phyloP scores from a whole-genome alignment of 768 basidiomycete genomes.

The Xerocomus brunneocitrinus region DNA sequence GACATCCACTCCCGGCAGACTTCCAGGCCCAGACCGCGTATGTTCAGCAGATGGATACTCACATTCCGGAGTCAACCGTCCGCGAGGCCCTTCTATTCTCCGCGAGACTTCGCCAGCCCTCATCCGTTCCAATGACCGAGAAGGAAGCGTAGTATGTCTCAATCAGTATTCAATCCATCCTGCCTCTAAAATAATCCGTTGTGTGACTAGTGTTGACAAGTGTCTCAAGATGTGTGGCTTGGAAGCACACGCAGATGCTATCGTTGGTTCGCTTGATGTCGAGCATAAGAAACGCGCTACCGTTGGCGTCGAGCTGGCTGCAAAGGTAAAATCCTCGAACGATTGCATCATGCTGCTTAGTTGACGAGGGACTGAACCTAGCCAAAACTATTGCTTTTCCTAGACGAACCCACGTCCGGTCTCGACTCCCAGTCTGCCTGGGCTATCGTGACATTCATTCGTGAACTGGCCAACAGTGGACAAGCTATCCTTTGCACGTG shows the following conservation, averaged over 20 bases:
- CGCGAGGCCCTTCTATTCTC: constrained; percentile 79
- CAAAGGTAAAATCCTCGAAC: constrained; percentile 35
- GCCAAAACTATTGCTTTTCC: constrained; percentile 49
- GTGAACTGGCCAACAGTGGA: constrained; percentile 49
- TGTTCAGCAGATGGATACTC: constrained; percentile 76
- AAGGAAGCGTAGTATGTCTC: constrained; percentile 72
- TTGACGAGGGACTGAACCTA: not conserved
- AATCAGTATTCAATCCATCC: not conserved
- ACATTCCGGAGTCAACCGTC: constrained; percentile 70
- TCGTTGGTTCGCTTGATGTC: constrained; percentile 51
- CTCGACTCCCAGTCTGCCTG: constrained; percentile 51
- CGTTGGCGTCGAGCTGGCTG: constrained; percentile 58
- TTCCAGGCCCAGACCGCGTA: constrained; percentile 56
- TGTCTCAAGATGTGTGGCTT: constrained; percentile 66
- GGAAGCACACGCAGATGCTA: constrained; percentile 55
- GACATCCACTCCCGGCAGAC: constrained; percentile 47
- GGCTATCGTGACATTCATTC: constrained; percentile 45
- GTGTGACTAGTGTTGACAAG: constrained; percentile 41
- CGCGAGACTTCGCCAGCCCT: constrained; percentile 73
- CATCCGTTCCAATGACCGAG: constrained; percentile 56
- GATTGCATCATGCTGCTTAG: not conserved
- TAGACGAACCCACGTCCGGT: constrained; percentile 59
- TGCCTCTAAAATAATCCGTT: not conserved
- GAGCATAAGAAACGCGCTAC: constrained; percentile 54
- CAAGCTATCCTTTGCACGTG: constrained; percentile 55